Conservation (phyloP, 305 asterid genomes). For the Fraxinus latifolia region DNA sequence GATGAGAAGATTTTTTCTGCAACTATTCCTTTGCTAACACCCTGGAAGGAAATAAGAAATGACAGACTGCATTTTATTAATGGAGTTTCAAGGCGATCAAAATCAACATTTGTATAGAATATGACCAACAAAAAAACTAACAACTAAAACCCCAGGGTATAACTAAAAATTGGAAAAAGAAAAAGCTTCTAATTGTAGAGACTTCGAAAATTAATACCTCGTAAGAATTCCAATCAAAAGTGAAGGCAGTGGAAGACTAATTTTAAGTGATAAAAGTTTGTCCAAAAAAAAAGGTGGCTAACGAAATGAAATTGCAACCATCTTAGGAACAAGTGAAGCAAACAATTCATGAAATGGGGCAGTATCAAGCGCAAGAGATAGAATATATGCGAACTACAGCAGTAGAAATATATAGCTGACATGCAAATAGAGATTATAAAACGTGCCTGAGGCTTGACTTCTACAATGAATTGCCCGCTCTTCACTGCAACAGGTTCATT, state of each 20-base stretch:
- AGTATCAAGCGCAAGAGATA: background rate
- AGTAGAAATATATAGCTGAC: background rate
- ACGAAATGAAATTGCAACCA: background rate
- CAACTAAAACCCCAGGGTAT: background rate
- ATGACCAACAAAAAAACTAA: background rate
- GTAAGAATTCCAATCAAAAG: background rate
- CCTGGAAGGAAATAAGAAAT: slow-evolving; percentile 41
- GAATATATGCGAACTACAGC: background rate
- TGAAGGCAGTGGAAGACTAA: background rate
- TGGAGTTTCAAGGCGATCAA: background rate
- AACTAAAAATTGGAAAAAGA: background rate
- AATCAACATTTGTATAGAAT: background rate
- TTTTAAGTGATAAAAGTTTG: background rate
- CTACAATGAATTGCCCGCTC: slow-evolving; percentile 87
- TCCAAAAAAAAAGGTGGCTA: background rate
- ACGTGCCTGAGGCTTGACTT: slow-evolving; percentile 91
- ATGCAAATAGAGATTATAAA: slow-evolving; percentile 4
- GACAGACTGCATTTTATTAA: background rate
- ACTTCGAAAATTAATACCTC: background rate
- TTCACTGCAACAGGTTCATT: slow-evolving; percentile 92
- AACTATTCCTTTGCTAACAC: slow-evolving; percentile 81
- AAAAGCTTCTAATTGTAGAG: background rate
- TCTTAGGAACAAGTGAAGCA: background rate
- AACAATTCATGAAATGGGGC: background rate
- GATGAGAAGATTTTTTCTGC: slow-evolving; percentile 79